Base-by-base conservation (phyloP, 2,329 filamentous ascomycete species). In the Macrophomina pseudophaseolina region DNA sequence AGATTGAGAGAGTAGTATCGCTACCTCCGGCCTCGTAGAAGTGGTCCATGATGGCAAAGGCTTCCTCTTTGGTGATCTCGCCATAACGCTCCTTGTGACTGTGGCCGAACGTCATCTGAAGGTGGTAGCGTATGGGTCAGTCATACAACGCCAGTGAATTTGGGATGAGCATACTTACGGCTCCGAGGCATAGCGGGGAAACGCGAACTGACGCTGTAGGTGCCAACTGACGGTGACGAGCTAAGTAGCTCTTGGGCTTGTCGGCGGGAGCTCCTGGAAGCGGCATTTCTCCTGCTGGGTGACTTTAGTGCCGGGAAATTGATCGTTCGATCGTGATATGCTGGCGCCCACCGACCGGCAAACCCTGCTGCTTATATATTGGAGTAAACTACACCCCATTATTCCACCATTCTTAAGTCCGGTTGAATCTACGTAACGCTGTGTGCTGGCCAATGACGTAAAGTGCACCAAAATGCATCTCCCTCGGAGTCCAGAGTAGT, bases 31-130 rank as follows among this genome's bases (percentile, higher is more conserved):
- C 83, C 5, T 84, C 82, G 68, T 85, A 87, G 78, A 86, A 92
- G 73, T 85, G 87, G 72, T 92, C 89, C 7, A 92, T 82, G 38
- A 92, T 86, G n/a, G 82, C 80, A 70, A 91, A 89, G 1, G 86
- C 82, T 1, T 83, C 83, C 56, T 86, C 81, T 73, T 91, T 87
- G 73, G 72, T 66, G 52, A 42, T 32, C 12, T 67, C 49, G 2
- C 56, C 65, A 12, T 48, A 60, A 16, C 56, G 56, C 30, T 38
- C 56, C 9, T 48, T 23, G 83, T 83, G 85, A 5, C 80, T 79
- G 33, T 83, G 78, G 16, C 84, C 84, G 69, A 86, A 85, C 71
- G 82, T 86, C 84, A 86, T 86, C 42, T 44, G 16, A 44, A 14
- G 11, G 42, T 44, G 16, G 16, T 12, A 5, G 5, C 7, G 11